Conservation (phyloP, 345 rosid genomes). For the Linum usitatissimum region DNA sequence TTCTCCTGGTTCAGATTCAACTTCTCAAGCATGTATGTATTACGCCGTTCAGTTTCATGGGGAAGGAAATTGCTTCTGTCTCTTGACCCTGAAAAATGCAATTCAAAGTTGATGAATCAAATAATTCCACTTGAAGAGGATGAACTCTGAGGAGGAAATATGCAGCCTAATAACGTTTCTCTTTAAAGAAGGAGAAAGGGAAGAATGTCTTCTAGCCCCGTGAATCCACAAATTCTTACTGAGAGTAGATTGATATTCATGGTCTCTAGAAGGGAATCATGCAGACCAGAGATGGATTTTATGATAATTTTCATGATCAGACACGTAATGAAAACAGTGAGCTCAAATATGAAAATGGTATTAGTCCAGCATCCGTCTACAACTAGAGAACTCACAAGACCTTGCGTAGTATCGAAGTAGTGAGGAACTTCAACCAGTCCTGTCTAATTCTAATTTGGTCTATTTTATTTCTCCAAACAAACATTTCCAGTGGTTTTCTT, state of each 20-base stretch:
- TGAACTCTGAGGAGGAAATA: not conserved
- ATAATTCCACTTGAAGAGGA: not conserved
- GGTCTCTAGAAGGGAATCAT: not conserved
- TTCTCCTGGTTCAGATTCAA: not conserved
- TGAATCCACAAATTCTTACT: not conserved
- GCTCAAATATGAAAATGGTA: not conserved
- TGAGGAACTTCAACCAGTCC: not conserved
- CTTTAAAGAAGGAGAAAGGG: not conserved
- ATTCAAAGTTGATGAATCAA: not conserved
- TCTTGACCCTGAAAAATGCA: conserved; percentile 14
- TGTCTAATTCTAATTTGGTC: not conserved
- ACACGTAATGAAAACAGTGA: not conserved
- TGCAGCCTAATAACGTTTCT: not conserved
- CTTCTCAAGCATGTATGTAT: conserved; percentile 11
- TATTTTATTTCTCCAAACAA: not conserved
- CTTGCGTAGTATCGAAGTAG: not conserved
- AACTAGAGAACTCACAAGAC: no score
- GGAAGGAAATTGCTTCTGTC: not conserved
- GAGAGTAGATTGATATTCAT: not conserved
- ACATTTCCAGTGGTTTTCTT: not conserved
- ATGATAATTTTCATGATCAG: not conserved
- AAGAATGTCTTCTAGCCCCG: not conserved
- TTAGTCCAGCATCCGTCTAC: no score
- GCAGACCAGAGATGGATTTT: not conserved
- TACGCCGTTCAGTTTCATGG: conserved; percentile 10